Base-by-base conservation (phyloP, 495 filamentous ascomycete genomes). In the Mytilinidion resinicola region DNA sequence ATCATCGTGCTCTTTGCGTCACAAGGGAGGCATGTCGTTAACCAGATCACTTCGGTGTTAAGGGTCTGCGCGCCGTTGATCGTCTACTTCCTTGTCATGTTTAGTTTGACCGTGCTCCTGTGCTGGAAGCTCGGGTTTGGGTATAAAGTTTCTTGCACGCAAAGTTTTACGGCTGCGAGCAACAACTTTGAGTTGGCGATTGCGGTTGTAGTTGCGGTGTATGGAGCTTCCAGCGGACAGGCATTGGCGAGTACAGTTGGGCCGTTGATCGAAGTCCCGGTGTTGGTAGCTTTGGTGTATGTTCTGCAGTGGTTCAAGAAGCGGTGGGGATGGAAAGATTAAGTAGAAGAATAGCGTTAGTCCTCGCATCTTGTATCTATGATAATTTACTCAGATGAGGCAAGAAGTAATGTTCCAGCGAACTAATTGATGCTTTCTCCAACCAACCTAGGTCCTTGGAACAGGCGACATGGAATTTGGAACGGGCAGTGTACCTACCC, bases 131-230 rank as follows among this genome's bases (percentile, higher is more conserved):
- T 69, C 25, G 87, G 89, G 0, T 91, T 92, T 64, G 82, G 83
- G 0, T 96, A 96, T 66, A 74, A 73, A 46, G 65, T 91, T 2
- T 79, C 81, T 1, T 78, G 80, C 10, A 95, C 91, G 10, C 92
- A 96, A 74, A 89, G 88, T 64, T 93, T 96, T 63, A 96, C 91
- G 0, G 91, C 91, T 5, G 92, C 91, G 3, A 96, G 90, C 69
- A 96, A 96, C 61, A 96, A 96, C 65, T 96, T 96, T 65, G 91
- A 96, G 75, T 72, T 96, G 15, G 91, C 91, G 0, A 95, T 96
- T 73, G 91, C 91, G 1, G 91, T 96, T 1, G 91, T 89, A 2
- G 84, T 96, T 4, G 89, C 90, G 3, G 84, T 85, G 3, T 96
- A 86, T 74, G 91, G 91, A 0, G 79, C 87, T 1, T 73, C 84